Percentiles rank a stretch among this genome's conserved stretches.
These are phyloP conservation scores for Exophiala alcalophila DNA, from an alignment of 2,329 filamentous ascomycete species.

Conservation along the genomic window DNA sequence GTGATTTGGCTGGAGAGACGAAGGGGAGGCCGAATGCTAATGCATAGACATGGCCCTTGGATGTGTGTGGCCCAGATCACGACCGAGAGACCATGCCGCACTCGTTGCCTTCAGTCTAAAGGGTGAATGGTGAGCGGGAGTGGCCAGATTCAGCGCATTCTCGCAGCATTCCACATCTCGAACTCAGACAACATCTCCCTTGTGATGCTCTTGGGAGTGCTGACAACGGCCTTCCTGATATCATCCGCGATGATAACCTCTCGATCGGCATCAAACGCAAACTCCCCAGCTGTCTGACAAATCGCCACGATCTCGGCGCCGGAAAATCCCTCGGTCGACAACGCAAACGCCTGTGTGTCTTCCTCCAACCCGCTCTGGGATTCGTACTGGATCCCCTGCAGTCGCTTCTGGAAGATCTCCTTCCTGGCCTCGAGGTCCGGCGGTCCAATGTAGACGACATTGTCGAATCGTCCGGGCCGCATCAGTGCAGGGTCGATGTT, in stretches of 20 bases:
- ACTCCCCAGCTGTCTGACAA: conserved; percentile 51
- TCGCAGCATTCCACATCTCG: conserved; percentile 26
- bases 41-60: not conserved
- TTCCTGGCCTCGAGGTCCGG: conserved; percentile 69
- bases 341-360: conserved; percentile 54
- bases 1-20: conserved; percentile 32
- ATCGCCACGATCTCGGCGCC: conserved; percentile 76
- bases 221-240: conserved; percentile 44
- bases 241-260: conserved; percentile 44
- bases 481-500: conserved; percentile 81
- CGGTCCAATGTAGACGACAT: conserved; percentile 79
- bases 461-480: conserved; percentile 80
- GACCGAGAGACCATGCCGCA: not conserved
- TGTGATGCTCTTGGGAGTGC: conserved; percentile 29
- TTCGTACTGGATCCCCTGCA: conserved; percentile 52
- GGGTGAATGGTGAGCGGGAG: no score
- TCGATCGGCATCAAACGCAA: conserved; percentile 49
- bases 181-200: conserved; percentile 25
- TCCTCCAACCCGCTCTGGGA: conserved; percentile 62
- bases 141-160: conserved; percentile 22
- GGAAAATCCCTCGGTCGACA: conserved; percentile 70
- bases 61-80: no score
- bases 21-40: conserved; percentile 28
- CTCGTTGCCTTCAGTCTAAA: no score
- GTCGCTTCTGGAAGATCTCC: conserved; percentile 71